phyloP scores from a whole-genome alignment of 768 basidiomycete genomes.

The Termitomyces titanicus region DNA sequence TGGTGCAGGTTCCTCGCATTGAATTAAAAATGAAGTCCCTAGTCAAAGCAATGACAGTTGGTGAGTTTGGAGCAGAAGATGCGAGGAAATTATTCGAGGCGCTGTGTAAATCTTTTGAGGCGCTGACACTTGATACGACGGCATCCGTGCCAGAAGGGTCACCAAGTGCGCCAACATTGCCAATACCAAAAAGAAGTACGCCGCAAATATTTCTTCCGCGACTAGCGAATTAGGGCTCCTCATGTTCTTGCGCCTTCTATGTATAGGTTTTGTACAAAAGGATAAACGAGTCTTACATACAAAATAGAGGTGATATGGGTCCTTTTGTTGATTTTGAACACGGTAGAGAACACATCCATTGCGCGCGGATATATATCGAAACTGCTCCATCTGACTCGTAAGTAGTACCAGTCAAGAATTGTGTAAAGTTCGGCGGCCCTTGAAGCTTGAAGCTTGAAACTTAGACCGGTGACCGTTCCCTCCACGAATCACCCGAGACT shows the following conservation, averaged over 20 bases:
- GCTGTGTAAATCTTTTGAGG: conserved; percentile 40
- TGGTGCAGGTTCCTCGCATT: conserved; percentile 35
- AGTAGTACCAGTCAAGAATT: too few relatives aligned
- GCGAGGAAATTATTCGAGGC: conserved; percentile 48
- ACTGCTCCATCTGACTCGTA: too few relatives aligned
- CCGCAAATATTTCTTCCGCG: not conserved
- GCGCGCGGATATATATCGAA: too few relatives aligned
- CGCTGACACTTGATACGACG: conserved; percentile 33
- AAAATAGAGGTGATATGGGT: not conserved
- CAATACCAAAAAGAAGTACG: conserved; percentile 6
- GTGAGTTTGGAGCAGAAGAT: conserved; percentile 47
- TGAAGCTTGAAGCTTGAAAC: too few relatives aligned
- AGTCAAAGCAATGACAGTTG: conserved; percentile 43
- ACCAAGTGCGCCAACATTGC: not conserved
- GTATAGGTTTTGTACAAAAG: not conserved
- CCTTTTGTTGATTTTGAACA: too few relatives aligned
- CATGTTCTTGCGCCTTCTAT: not conserved
- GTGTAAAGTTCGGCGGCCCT: too few relatives aligned
- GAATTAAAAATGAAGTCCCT: conserved; percentile 38
- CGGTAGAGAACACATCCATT: too few relatives aligned
- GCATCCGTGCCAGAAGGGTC: not conserved
- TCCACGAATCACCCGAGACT: too few relatives aligned
- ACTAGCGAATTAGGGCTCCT: not conserved
- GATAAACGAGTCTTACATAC: not conserved
- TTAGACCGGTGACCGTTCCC: too few relatives aligned